Base-by-base conservation (phyloP, 2,329 filamentous ascomycete genomes). In the Calonectria pauciramosa region DNA sequence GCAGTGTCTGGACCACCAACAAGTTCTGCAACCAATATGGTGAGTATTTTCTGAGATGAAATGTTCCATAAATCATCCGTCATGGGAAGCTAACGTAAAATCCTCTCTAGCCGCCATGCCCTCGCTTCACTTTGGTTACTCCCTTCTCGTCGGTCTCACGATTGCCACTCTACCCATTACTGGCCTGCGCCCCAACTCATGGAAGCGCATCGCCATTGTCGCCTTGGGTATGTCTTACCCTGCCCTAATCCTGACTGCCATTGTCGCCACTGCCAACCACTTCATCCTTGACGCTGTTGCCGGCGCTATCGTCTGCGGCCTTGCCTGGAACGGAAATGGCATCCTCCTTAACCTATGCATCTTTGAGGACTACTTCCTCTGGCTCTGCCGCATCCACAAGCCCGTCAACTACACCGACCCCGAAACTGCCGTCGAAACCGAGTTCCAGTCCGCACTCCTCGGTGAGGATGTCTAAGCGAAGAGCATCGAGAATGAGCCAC, bases 1-100 rank as follows among this genome's bases (percentile, higher is more conserved):
- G 91, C 81, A 94, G 91, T 76, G 80, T 82, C 18, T 82, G 80
- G 82, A 83, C 93, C 0, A 90, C 92, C 64, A 94, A 94, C 84
- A 90, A 88, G 75, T 95, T 94, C 83, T 94, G 93, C 84, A 95
- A 95, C 82, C 93, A 95, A 84, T 94, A 94, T 83, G 93, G 92
- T 89, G 80, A 84, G 88, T 84, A 10, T 14, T 11, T 3, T 8
- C 49, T 32, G 14, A 41, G 14, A 65, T 26, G 11, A 23, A 26
- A 28, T 5, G 28, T 34, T n/a, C 7, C 41, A 47, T 28, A 6
- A 2, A n/a, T 20, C 2, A 9, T 16, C 11, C 16, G 10, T 26
- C 13, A 34, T 3, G 23, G 20, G 36, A 56, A 13, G 26, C 1
- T 23, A 18, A n/a, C 60, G 16, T 75, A 81, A 59, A 60, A 81